Evolutionary conservation across 805 yeast species (phyloP), one percentile per base, ranked within the genome.

Genomic region (Torulaspora quercuum): DNA sequence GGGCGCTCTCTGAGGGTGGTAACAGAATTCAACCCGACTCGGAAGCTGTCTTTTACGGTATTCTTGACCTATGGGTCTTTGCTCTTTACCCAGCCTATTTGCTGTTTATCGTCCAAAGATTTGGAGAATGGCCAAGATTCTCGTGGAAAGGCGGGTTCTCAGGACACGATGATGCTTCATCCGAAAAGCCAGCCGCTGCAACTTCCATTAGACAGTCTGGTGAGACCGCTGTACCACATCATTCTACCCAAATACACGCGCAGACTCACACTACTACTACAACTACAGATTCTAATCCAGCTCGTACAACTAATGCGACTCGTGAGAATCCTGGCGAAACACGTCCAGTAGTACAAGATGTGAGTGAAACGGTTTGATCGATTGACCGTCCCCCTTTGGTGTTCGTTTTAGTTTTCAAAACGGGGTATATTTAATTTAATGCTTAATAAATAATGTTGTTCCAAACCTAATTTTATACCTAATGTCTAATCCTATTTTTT

Each of bases 1-100:
- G 76, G 76, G 78, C 72, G 53, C 57, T 74, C 39, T 57, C 66
- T 50, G 78, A 73, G 49, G 79, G 78, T 67, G 78, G 77, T 59
- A 73, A 73, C 50, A 65, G 55, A 25, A 72, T 74, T 41, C 71
- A 69, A 45, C 74, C 76, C 28, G 76, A 71, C 49, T 63, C 73
- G n/a, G 78, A 72, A 52, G 70, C 73, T 37, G 74, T 67, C 12
- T 74, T 72, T 60, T 71, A 70, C 48, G 79, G 79, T 63, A 55
- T 73, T 28, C 63, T 74, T 44, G 78, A 73, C 51, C 44, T 72
- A 29, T 46, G 71, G 28, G 57, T 63, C 38, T 73, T 72, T 52
- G 64, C 60, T 35, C 17, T 64, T 26, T 53, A 68, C 32, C 78
- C 78, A 34, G 52, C 63, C 12, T 48, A 57, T 28, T 47, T 58